Evolutionary conservation across 495 filamentous ascomycete genomes (phyloP), one percentile per base, ranked within the genome.

Genomic region (Daldinia bambusicola): DNA sequence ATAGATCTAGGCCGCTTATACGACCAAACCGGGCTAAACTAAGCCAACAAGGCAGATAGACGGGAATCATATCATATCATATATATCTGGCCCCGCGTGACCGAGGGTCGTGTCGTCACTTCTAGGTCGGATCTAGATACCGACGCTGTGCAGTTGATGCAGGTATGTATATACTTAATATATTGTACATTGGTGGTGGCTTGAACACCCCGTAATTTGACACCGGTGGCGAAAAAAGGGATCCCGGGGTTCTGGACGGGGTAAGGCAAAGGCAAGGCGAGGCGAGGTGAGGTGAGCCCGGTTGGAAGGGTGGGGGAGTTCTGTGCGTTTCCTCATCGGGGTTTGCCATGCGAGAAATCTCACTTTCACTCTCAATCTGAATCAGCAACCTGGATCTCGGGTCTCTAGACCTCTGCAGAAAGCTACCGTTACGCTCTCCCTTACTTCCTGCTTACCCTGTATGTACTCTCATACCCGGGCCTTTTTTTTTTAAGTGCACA

Each of bases 291-390:
- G 26, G 26, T 26, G 26, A 26, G 26, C 26, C n/a, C 26, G 20
- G 36, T 13, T 16, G 26, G 41, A 26, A 3, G 50, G 50, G 30
- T 45, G 45, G 45, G 63, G 63, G 36, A 37, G 37, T 65, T 67
- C 36, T 18, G 45, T 56, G 13, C 20, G 30, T n/a, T 36, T 7
- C 30, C 26, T 26, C 26, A 3, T 63, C 51, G 45, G 40, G 63
- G 43, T 31, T 31, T 68, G 58, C 65, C 65, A 68, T 68, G 65
- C 38, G 58, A 14, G 38, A 61, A 53, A 53, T 61, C 55, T 61
- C 22, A 53, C 52, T 61, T 45, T 61, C 22, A 58, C 63, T 38
- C 14, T 5, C 13, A 48, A 45, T 50, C 52, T 20, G 13, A 66
- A 18, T 45, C 31, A 10, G 12, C 37, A 13, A 50, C 57, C 57